Base-by-base conservation (phyloP, 768 basidiomycete genomes). In the Tylopilus subfusipes region DNA sequence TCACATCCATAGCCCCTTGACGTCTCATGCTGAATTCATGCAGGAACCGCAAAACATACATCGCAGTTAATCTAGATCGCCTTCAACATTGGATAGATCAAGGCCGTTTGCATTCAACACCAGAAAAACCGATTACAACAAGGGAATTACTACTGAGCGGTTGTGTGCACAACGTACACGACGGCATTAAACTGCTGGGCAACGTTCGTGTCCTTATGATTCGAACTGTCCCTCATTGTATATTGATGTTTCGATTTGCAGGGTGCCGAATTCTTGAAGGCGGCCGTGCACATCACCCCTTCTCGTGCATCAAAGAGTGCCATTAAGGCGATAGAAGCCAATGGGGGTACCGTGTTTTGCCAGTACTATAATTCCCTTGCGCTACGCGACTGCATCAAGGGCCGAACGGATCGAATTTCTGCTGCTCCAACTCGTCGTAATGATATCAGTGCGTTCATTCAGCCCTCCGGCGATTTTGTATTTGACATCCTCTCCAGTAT, bases 51-150 rank as follows among this genome's bases (percentile, higher is more conserved):
- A 88, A 85, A 67, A 82, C 74, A 6, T 95, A 83, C 74, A 88
- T 90, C 5, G 86, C 91, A 2, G 78, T 98, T 14, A 93, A 95
- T 61, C 76, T 98, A 34, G 86, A 93, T 67, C 81, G 88, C 48
- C 81, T 99, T 61, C 93, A 96, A 62, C 76, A 87, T 67, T 98
- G 92, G 91, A 85, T 99, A 66, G 84, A 91, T 62, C 82, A 86
- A 66, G 90, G 91, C 5, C 83, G 91, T 43, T 74, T 98, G 44
- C 75, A 81, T 31, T 92, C 89, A 1, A 83, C 88, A 0, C 85
- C 84, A 13, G 84, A 86, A 48, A 79, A 83, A 40, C 90, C 93
- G 5, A 98, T 99, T 50, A 97, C 93, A 21, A 92, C 92, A 39
- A 82, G 79, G 31, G 88, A 93, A 57, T 73, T 98, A 25, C 75